These are phyloP conservation scores for Tirmania nivea DNA, from an alignment of 495 filamentous ascomycete species.

Conservation along the genomic window DNA sequence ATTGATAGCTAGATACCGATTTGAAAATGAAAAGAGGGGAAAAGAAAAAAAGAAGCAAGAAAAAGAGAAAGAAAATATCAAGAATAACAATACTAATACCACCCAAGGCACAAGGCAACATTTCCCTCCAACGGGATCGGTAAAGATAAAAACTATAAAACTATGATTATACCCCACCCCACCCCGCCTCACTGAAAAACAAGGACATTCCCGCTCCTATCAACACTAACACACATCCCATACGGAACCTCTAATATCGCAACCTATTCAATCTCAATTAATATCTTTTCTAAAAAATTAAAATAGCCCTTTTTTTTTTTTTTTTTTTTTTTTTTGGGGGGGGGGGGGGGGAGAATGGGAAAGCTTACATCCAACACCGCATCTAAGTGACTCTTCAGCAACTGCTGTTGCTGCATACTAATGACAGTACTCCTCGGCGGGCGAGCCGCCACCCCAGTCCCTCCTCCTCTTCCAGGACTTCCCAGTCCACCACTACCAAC, in stretches of 20 bases:
- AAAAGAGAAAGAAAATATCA: too few species aligned
- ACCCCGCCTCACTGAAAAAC: slow-evolving; percentile 42
- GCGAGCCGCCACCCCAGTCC: slow-evolving; percentile 15
- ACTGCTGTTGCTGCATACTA: slow-evolving; percentile 61
- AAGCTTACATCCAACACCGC: slow-evolving; percentile 53
- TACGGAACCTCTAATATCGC: slow-evolving; percentile 73
- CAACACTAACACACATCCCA: slow-evolving; percentile 76
- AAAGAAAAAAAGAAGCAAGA: too few species aligned
- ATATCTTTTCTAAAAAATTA: not conserved
- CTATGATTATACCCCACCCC: not conserved
- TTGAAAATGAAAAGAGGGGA: not conserved
- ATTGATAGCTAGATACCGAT: not conserved
- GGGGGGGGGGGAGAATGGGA: not conserved
- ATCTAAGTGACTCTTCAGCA: slow-evolving; percentile 74
- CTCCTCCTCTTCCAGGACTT: slow-evolving; percentile 19
- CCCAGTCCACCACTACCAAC: slow-evolving; percentile 7
- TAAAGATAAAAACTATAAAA: too few species aligned
- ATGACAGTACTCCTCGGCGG: slow-evolving; percentile 70
- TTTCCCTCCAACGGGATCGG: too few species aligned
- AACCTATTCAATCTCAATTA: slow-evolving; percentile 4
- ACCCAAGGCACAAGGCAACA: too few species aligned
- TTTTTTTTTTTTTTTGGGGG: too few species aligned
- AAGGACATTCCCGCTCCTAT: slow-evolving; percentile 80
- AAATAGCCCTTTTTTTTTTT: too few species aligned
- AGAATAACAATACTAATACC: too few species aligned